Evolutionary conservation across 345 rosid species (phyloP).

Genomic region (Camelina sativa): DNA sequence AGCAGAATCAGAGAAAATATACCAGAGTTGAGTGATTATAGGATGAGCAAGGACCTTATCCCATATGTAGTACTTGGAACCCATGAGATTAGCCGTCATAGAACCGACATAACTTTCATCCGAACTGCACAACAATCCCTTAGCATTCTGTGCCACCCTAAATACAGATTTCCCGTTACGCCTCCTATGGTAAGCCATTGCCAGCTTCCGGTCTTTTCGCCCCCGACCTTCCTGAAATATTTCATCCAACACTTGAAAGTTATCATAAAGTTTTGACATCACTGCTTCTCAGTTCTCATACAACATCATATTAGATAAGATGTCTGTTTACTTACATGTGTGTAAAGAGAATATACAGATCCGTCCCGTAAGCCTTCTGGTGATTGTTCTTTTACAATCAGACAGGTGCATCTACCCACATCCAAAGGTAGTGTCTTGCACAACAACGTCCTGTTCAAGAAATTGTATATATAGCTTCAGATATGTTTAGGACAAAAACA

Average conservation of each 20-base stretch:
- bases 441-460: conserved; percentile 66
- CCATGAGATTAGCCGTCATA: conserved; percentile 82
- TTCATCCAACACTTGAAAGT: conserved; percentile 26
- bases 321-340: conserved; percentile 58
- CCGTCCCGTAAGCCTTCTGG: conserved; percentile 61
- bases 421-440: conserved; percentile 89
- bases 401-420: conserved; percentile 86
- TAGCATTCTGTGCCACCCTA: conserved; percentile 66
- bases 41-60: conserved; percentile 53
- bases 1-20: neutral
- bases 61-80: conserved; percentile 86
- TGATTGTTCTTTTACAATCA: conserved; percentile 71
- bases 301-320: neutral
- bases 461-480: neutral
- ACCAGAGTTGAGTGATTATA: neutral
- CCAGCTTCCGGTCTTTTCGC: conserved; percentile 81
- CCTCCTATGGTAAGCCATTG: conserved; percentile 74
- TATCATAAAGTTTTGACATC: conserved; percentile 4
- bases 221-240: conserved; percentile 88
- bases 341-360: conserved; percentile 72
- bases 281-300: neutral
- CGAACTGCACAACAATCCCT: conserved; percentile 62
- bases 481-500: conserved; percentile 12
- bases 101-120: conserved; percentile 80
- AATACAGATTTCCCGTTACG: conserved; percentile 71